Conservation (phyloP, 176 grass and related monocot genomes). For the Zizania latifolia region DNA sequence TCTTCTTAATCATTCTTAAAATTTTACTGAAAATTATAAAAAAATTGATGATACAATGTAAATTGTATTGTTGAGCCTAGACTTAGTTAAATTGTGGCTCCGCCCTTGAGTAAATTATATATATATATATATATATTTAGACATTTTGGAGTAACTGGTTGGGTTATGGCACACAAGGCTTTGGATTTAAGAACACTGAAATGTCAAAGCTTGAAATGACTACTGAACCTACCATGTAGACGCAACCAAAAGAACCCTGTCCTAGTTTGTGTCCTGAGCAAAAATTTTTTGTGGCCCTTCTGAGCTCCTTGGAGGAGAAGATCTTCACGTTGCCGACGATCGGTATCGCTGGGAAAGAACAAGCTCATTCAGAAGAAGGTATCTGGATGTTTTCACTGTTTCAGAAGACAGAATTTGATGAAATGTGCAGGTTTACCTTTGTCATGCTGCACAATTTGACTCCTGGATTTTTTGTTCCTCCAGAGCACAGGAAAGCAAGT, state of each 20-base stretch:
- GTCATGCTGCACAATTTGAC: constrained; percentile 35
- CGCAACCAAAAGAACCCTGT: constrained; percentile 77
- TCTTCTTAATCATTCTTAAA: too few relatives aligned
- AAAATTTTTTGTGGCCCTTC: constrained; percentile 69
- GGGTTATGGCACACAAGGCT: not conserved
- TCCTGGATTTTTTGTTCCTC: constrained; percentile 36
- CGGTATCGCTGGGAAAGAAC: constrained; percentile 29
- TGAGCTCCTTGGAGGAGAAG: constrained; percentile 68
- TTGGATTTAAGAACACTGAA: not conserved
- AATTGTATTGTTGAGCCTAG: too few relatives aligned
- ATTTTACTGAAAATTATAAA: not conserved
- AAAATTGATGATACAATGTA: too few relatives aligned
- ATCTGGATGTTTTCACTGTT: constrained; percentile 3
- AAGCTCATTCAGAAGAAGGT: constrained; percentile 4
- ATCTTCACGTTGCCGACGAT: constrained; percentile 50
- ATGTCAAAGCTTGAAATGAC: not conserved
- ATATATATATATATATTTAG: too few relatives aligned
- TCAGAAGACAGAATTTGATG: not conserved
- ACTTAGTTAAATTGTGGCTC: too few relatives aligned
- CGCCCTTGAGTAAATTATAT: too few relatives aligned
- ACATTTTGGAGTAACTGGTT: not conserved
- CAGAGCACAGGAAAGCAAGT: constrained; percentile 33
- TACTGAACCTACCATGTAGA: constrained; percentile 58
- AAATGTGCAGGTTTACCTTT: constrained; percentile 33
- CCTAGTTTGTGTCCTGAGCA: constrained; percentile 58